Base-by-base conservation (phyloP, 805 yeast species). In the Pichia thaimueangensis region DNA sequence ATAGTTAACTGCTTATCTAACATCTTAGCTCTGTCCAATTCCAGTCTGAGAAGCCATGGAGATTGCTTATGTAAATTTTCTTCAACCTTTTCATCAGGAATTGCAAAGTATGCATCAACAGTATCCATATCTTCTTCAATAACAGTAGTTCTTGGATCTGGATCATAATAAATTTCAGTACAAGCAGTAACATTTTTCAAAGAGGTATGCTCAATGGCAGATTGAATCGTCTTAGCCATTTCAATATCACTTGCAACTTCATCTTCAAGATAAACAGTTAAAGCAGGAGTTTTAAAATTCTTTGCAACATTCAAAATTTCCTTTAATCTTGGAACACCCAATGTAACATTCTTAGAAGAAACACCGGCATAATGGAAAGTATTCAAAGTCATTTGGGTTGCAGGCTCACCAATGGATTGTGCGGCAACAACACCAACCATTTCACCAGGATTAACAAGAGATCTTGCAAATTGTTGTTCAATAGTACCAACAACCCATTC, bases 391-490 rank as follows among this genome's bases (percentile, higher is more conserved):
- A 89, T 89, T 66, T 89, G 97, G 25, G 97, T 89, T 31, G 97
- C 96, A 39, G 97, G 97, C 63, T 89, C 97, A 71, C 97, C 97
- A 67, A 89, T 89, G 29, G 96, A 87, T 70, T 89, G 97, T 2
- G 97, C 96, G 41, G 97, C 97, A 58, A 89, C 76, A 40, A 89
- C 95, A 71, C 97, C 97, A 45, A 89, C 97, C 96, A 89, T 89
- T 63, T 89, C 97, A 73, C 97, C 97, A 4, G 97, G 96, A 49
- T 89, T 91, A 35, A 88, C 96, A 61, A 86, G 71, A 8, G 96
- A 80, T 64, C 82, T 85, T 52, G 87, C 87, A 69, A 91, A 93
- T 64, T 89, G 96, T 25, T 93, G 78, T 60, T 89, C 96, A 50
- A 93, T 77, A 60, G 91, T 95, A 60, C 96, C 97, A 47, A 88